Percentiles rank a stretch among this genome's conserved stretches.
Conservation (phyloP, 805 yeast species). For the Candida ulmi region DNA sequence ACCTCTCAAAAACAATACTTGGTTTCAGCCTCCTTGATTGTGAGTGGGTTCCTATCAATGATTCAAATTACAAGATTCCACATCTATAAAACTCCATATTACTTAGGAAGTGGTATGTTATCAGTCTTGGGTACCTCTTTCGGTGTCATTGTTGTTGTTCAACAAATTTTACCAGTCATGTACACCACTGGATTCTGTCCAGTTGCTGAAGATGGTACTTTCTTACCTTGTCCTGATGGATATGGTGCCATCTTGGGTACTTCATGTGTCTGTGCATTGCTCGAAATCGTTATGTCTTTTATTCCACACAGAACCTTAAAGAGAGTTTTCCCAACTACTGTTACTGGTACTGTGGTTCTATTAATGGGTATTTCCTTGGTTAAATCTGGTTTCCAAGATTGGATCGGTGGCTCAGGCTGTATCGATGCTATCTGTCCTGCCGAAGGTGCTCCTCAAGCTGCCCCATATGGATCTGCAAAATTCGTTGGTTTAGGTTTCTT, state of each 20-base stretch:
- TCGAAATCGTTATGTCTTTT: constrained; percentile 70
- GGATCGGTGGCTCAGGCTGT: constrained; percentile 85
- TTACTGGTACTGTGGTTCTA: constrained; percentile 88
- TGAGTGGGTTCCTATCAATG: constrained; percentile 62
- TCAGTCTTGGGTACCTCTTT: constrained; percentile 91
- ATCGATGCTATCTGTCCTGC: constrained; percentile 41
- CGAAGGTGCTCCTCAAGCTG: constrained; percentile 47
- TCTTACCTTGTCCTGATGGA: constrained; percentile 80
- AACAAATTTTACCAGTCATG: constrained; percentile 76
- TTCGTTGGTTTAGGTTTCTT: constrained; percentile 84
- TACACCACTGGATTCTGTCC: constrained; percentile 68
- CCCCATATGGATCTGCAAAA: constrained; percentile 84
- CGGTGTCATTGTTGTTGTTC: constrained; percentile 77
- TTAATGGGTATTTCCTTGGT: constrained; percentile 74
- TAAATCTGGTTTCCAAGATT: constrained; percentile 71
- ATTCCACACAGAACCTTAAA: constrained; percentile 70
- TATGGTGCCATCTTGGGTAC: constrained; percentile 83
- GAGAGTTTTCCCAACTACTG: constrained; percentile 78
- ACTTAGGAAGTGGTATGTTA: constrained; percentile 83
- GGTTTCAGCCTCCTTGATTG: constrained; percentile 69
- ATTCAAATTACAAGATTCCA: constrained; percentile 81
- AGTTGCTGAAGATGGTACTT: constrained; percentile 53
- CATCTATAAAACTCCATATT: constrained; percentile 68
- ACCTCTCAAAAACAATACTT: constrained; percentile 49
- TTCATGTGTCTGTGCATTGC: constrained; percentile 64